Conservation (phyloP, 2,329 filamentous ascomycete genomes). For the Alternaria triticina region DNA sequence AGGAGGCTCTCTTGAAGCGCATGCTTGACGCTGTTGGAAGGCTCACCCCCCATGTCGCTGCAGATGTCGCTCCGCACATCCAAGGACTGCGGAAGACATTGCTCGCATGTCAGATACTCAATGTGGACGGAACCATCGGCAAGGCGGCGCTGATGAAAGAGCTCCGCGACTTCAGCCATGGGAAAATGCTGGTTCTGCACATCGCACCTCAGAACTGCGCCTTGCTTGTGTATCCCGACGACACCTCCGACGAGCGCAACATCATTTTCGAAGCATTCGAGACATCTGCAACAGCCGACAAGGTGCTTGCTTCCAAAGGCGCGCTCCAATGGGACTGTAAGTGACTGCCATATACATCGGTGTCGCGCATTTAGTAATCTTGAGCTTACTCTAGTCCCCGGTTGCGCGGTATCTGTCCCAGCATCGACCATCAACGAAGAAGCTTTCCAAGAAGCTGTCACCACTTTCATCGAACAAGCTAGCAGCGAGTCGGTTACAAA, state of each 20-base stretch:
- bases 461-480: slow-evolving; percentile 63
- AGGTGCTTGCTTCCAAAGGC: slow-evolving; percentile 59
- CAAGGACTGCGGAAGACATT: slow-evolving; percentile 23
- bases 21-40: slow-evolving; percentile 31
- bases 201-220: slow-evolving; percentile 59
- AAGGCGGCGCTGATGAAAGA: slow-evolving; percentile 28
- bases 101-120: slow-evolving; percentile 23
- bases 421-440: slow-evolving; percentile 45
- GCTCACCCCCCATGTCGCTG: slow-evolving; percentile 17
- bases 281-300: slow-evolving; percentile 60
- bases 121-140: slow-evolving; percentile 31
- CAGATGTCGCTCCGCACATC: slow-evolving; percentile 16
- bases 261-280: slow-evolving; percentile 68
- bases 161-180: slow-evolving; percentile 15
- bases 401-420: slow-evolving; percentile 58
- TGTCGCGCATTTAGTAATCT: neutral
- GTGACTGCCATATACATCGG: neutral
- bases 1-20: slow-evolving; percentile 38
- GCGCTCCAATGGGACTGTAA: slow-evolving; percentile 62
- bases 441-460: slow-evolving; percentile 57
- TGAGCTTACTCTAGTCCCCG: slow-evolving; percentile 54
- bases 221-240: slow-evolving; percentile 50
- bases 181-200: slow-evolving; percentile 51
- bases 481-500: slow-evolving; percentile 60
- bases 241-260: neutral